Evolutionary conservation across 352 stramenopile species (phyloP).

Genomic region (Globisporangium camurandrum): DNA sequence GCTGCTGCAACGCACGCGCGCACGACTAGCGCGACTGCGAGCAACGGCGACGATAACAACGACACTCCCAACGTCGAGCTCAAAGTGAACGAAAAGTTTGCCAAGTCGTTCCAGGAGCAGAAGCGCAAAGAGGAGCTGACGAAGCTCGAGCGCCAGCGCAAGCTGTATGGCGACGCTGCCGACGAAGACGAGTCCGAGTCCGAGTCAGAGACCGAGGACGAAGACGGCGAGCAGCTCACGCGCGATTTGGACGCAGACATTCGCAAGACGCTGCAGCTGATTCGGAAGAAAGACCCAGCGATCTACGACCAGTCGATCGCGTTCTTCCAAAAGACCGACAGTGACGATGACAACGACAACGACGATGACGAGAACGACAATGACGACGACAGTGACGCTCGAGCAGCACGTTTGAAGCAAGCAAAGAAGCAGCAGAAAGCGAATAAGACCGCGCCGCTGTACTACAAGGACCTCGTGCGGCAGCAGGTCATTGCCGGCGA

Average conservation of each 20-base stretch:
- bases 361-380: slow-evolving; percentile 20
- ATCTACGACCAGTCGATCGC: slow-evolving; percentile 89
- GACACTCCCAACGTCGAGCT: slow-evolving; percentile 31
- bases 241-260: slow-evolving; percentile 69
- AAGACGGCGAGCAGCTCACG: slow-evolving; percentile 78
- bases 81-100: slow-evolving; percentile 74
- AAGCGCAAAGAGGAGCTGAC: slow-evolving; percentile 82
- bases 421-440: slow-evolving; percentile 23
- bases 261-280: slow-evolving; percentile 79
- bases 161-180: slow-evolving; percentile 16
- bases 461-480: slow-evolving; percentile 94
- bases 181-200: slow-evolving; percentile 52
- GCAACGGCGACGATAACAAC: slow-evolving; percentile 5
- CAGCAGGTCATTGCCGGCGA: slow-evolving; percentile 90
- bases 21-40: slow-evolving; percentile 3
- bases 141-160: slow-evolving; percentile 35
- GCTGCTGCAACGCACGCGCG: no score
- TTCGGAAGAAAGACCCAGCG: slow-evolving; percentile 86
- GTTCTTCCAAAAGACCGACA: slow-evolving; percentile 80
- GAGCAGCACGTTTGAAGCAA: slow-evolving; percentile 14
- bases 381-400: slow-evolving; percentile 11
- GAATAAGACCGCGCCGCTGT: slow-evolving; percentile 42
- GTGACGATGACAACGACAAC: slow-evolving; percentile 13
- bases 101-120: slow-evolving; percentile 54
- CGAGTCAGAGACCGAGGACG: slow-evolving; percentile 77